phyloP scores from a whole-genome alignment of 805 yeast species.

The Wickerhamiella siamensis region DNA sequence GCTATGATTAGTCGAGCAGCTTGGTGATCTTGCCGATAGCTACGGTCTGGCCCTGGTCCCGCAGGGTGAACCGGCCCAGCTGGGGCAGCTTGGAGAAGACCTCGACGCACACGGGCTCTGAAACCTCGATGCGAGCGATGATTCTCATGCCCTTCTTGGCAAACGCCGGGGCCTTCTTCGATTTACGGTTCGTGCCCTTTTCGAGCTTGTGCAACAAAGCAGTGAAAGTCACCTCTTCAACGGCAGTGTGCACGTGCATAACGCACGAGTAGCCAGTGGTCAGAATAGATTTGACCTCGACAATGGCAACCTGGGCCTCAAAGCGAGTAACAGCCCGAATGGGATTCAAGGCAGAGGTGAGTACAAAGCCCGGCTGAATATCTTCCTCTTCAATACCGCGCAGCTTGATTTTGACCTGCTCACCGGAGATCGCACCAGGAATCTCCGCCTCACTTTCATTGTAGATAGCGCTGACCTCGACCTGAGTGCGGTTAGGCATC shows the following conservation, averaged over 20 bases:
- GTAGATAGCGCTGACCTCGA: slow-evolving; percentile 77
- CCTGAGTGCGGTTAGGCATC: slow-evolving; percentile 81
- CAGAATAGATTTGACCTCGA: slow-evolving; percentile 85
- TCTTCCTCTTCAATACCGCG: slow-evolving; percentile 98
- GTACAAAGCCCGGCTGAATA: slow-evolving; percentile 77
- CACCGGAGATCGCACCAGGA: slow-evolving; percentile 83
- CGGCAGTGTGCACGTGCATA: slow-evolving; percentile 97
- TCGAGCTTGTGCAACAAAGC: slow-evolving; percentile 83
- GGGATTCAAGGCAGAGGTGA: slow-evolving; percentile 75
- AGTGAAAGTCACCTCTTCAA: slow-evolving; percentile 80
- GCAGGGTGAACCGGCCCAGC: slow-evolving; percentile 92
- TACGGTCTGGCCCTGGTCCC: slow-evolving; percentile 97
- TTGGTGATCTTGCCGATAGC: slow-evolving; percentile 97
- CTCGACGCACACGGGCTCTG: slow-evolving; percentile 86
- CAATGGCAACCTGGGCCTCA: slow-evolving; percentile 94
- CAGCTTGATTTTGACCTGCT: slow-evolving; percentile 84
- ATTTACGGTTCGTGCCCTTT: slow-evolving; percentile 91
- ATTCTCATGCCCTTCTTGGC: slow-evolving; percentile 99
- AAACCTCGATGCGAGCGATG: slow-evolving; percentile 76
- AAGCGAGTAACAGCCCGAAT: slow-evolving; percentile 81
- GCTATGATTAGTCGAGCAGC: slow-evolving; percentile 34
- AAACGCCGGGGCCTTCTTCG: slow-evolving; percentile 94
- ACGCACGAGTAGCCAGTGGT: slow-evolving; percentile 96
- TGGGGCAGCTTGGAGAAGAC: slow-evolving; percentile 86
- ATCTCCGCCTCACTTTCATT: slow-evolving; percentile 95